Conservation (phyloP, 2,329 filamentous ascomycete genomes). For the Zopfia rhizophila region DNA sequence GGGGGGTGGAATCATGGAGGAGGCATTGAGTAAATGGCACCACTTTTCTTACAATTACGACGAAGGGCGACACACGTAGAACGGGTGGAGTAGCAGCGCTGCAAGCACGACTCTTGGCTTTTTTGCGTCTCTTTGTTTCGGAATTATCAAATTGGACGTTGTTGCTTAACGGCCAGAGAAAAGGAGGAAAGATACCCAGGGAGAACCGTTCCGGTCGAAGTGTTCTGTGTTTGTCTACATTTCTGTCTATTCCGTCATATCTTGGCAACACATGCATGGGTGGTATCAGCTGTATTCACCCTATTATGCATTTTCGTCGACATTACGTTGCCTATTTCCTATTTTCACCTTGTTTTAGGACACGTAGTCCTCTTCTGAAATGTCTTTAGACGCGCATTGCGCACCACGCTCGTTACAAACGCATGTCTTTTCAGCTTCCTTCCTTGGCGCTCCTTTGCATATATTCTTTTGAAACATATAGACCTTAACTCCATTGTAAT, state of each 20-base stretch:
- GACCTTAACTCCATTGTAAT: conserved; percentile 20
- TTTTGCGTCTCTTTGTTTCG: conserved; percentile 25
- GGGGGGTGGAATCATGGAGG: conserved; percentile 20
- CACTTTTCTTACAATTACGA: conserved; percentile 19
- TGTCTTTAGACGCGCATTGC: conserved; percentile 15
- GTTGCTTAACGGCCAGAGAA: conserved; percentile 10
- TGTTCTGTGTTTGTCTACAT: conserved; percentile 16
- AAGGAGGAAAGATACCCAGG: conserved; percentile 39
- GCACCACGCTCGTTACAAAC: conserved; percentile 28
- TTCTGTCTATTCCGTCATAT: conserved; percentile 8
- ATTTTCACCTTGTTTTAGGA: conserved; percentile 13
- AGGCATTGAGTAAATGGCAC: conserved; percentile 23
- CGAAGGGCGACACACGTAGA: conserved; percentile 11
- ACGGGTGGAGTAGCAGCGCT: conserved; percentile 21
- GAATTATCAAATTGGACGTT: conserved; percentile 21
- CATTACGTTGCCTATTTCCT: conserved; percentile 11
- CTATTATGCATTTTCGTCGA: conserved; percentile 13
- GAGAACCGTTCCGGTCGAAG: conserved; percentile 14
- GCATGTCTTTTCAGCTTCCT: conserved; percentile 14
- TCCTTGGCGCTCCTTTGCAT: conserved; percentile 16
- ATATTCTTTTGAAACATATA: conserved; percentile 20
- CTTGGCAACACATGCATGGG: conserved; percentile 6
- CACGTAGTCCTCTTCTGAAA: not conserved
- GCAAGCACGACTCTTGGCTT: conserved; percentile 19
- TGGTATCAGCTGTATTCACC: conserved; percentile 10